phyloP scores from a whole-genome alignment of 2,329 filamentous ascomycete species.

The Massarina eburnea region DNA sequence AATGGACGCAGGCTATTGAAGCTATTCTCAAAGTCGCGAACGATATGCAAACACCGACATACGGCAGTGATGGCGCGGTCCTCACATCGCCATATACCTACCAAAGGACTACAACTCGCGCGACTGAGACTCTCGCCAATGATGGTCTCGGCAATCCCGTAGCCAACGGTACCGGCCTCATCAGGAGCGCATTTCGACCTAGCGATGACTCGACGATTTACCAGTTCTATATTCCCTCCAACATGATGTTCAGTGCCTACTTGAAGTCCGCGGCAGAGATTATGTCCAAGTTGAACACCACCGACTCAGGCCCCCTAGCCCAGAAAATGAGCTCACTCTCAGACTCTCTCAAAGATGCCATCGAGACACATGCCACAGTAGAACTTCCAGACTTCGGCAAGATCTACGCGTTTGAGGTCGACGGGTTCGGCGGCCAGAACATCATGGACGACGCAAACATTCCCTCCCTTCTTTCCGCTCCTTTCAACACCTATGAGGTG shows the following conservation, averaged over 20 bases:
- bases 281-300: conserved; percentile 51
- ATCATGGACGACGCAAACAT: conserved; percentile 75
- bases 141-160: conserved; percentile 54
- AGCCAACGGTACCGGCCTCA: conserved; percentile 51
- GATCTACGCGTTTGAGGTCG: conserved; percentile 53
- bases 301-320: conserved; percentile 54
- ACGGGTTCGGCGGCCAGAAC: conserved; percentile 52
- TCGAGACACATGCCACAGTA: conserved; percentile 50
- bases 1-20: conserved; percentile 51
- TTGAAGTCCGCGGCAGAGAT: conserved; percentile 57
- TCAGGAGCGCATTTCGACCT: conserved; percentile 54
- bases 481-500: conserved; percentile 61
- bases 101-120: conserved; percentile 45
- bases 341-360: conserved; percentile 43
- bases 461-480: conserved; percentile 65
- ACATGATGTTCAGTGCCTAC: conserved; percentile 74
- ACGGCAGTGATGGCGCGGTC: conserved; percentile 49
- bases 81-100: conserved; percentile 50
- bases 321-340: conserved; percentile 61
- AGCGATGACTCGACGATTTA: conserved; percentile 55
- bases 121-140: conserved; percentile 56
- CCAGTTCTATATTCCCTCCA: conserved; percentile 53
- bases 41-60: conserved; percentile 52
- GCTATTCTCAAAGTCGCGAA: conserved; percentile 49
- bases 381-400: conserved; percentile 39